Evolutionary conservation across 805 yeast genomes (phyloP).

Genomic region (Pichia eremophila): DNA sequence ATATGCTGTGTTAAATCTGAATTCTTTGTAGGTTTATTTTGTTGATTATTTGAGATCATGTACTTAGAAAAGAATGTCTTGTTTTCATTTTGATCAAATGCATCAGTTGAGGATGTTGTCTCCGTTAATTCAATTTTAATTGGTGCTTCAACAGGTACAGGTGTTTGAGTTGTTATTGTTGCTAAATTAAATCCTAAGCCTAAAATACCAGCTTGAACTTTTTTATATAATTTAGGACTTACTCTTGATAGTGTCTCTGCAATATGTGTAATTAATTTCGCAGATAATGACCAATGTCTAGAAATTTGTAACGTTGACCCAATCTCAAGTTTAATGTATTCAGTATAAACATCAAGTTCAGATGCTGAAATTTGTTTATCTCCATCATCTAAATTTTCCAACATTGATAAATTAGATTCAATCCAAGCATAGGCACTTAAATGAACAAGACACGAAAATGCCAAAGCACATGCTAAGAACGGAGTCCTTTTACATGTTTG

Average conservation of each 20-base stretch:
- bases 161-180: background rate
- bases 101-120: background rate
- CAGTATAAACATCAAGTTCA: constrained; percentile 36
- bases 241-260: constrained; percentile 36
- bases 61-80: background rate
- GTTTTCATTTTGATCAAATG: background rate
- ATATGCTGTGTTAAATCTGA: background rate
- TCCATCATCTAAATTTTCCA: constrained; percentile 8
- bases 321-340: constrained; percentile 40
- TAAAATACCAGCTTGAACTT: constrained; percentile 28
- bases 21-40: background rate
- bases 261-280: constrained; percentile 37
- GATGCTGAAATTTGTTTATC: constrained; percentile 14
- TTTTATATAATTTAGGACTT: constrained; percentile 31
- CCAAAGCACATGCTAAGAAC: constrained; percentile 42
- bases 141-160: background rate
- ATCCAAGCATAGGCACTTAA: constrained; percentile 46
- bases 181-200: constrained; percentile 9
- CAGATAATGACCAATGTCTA: constrained; percentile 41
- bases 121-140: background rate
- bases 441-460: constrained; percentile 43
- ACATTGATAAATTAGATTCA: constrained; percentile 27
- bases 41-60: background rate
- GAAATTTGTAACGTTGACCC: constrained; percentile 42
- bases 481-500: constrained; percentile 39